Conservation (phyloP, 352 stramenopile species). For the Pythium angustatum region DNA sequence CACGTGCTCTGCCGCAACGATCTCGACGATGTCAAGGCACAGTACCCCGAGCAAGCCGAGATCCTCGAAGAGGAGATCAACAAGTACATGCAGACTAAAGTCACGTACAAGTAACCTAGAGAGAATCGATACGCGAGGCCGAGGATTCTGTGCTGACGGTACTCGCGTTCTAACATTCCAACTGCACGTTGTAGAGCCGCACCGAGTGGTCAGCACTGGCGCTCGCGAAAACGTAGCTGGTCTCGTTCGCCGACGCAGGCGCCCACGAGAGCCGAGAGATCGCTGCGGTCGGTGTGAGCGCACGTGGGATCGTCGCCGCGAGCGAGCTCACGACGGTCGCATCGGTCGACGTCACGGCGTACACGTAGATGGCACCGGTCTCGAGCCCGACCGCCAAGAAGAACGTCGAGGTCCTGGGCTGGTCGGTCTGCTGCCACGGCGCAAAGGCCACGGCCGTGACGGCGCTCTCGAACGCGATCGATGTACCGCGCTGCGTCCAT, state of each 20-base stretch:
- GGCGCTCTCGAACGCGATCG: slow-evolving; percentile 38
- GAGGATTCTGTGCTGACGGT: too few species aligned
- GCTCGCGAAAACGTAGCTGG: slow-evolving; percentile 31
- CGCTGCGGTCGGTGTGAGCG: slow-evolving; percentile 36
- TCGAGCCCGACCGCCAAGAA: slow-evolving; percentile 64
- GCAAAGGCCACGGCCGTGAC: slow-evolving; percentile 70
- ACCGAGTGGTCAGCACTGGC: slow-evolving; percentile 57
- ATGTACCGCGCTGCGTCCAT: slow-evolving; percentile 30
- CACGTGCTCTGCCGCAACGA: slow-evolving; percentile 70
- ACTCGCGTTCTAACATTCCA: too few species aligned
- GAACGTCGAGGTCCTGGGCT: slow-evolving; percentile 19
- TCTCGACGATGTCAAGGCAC: slow-evolving; percentile 65
- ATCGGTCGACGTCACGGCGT: slow-evolving; percentile 22
- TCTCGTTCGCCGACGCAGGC: neutral
- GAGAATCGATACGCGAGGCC: neutral
- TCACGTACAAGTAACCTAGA: slow-evolving; percentile 51
- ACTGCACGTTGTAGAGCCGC: slow-evolving; percentile 41
- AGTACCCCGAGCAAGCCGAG: slow-evolving; percentile 62
- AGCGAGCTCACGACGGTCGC: slow-evolving; percentile 11
- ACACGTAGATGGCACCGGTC: slow-evolving; percentile 49
- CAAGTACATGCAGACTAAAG: slow-evolving; percentile 75
- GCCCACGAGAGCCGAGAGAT: slow-evolving; percentile 58
- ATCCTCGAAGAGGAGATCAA: slow-evolving; percentile 74
- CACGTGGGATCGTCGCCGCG: slow-evolving; percentile 27
- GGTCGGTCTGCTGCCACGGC: slow-evolving; percentile 17